Percentiles rank a stretch among this genome's conserved stretches.
phyloP scores from a whole-genome alignment of 805 yeast species.

The Saccharomycopsis vini region DNA sequence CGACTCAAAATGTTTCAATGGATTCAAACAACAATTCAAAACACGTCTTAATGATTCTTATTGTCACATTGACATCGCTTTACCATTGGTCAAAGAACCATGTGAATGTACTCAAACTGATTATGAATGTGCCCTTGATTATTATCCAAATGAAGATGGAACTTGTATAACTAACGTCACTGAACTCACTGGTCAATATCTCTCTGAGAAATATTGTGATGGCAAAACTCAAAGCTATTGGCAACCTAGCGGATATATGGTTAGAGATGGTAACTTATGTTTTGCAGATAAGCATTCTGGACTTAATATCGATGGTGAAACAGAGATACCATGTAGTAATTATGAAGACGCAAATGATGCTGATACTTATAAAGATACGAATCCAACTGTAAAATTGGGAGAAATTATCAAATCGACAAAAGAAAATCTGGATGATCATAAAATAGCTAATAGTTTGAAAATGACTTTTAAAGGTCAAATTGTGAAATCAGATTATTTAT shows the following conservation, averaged over 20 bases:
- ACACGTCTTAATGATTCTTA: constrained; percentile 56
- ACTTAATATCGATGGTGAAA: constrained; percentile 4
- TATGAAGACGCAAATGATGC: background rate
- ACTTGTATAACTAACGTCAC: constrained; percentile 35
- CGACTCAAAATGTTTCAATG: constrained; percentile 52
- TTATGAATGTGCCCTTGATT: constrained; percentile 60
- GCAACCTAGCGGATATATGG: constrained; percentile 27
- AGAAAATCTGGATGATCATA: background rate
- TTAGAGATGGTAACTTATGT: constrained; percentile 39
- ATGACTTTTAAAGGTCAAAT: constrained; percentile 2
- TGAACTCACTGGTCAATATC: constrained; percentile 15
- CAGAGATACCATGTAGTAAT: constrained; percentile 12
- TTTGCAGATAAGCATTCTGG: constrained; percentile 1
- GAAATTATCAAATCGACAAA: background rate
- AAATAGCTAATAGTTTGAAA: background rate
- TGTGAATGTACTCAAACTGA: constrained; percentile 62
- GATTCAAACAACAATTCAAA: constrained; percentile 51
- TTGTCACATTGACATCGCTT: constrained; percentile 30
- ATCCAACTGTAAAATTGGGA: constrained; percentile 7
- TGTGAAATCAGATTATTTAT: background rate
- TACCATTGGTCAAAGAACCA: constrained; percentile 34
- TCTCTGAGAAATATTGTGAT: constrained; percentile 9
- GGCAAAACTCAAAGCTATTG: constrained; percentile 11
- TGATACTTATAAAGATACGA: constrained; percentile 10
- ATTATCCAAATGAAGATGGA: constrained; percentile 28